These are phyloP conservation scores for Citrus australasica DNA, from an alignment of 345 rosid species.

Conservation along the genomic window DNA sequence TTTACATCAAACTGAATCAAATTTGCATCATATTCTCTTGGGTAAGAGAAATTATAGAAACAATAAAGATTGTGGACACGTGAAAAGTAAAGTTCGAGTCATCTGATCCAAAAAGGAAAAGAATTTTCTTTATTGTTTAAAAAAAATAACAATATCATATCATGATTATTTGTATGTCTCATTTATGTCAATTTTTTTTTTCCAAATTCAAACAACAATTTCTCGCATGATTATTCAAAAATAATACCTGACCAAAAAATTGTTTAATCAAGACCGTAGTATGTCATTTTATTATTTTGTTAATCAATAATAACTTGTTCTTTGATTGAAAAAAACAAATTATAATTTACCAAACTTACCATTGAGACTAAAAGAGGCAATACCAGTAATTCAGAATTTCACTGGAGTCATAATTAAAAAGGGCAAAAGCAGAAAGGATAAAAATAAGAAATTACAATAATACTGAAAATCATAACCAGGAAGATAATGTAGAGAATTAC, in stretches of 20 bases:
- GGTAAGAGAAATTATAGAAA: neutral
- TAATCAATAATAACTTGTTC: too few species aligned
- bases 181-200: too few species aligned
- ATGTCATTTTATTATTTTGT: too few species aligned
- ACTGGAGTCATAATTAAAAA: neutral
- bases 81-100: neutral
- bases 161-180: too few species aligned
- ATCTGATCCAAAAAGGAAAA: neutral
- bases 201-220: too few species aligned
- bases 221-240: too few species aligned
- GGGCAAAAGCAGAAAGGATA: neutral
- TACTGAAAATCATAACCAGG: neutral
- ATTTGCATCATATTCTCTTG: neutral
- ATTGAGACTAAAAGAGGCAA: neutral
- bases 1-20: neutral
- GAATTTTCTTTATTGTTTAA: fast-evolving
- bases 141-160: too few species aligned
- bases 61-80: neutral
- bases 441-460: neutral
- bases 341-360: neutral
- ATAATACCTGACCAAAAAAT: too few species aligned
- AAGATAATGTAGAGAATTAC: slow-evolving; percentile 14
- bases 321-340: too few species aligned
- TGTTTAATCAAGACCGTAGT: too few species aligned
- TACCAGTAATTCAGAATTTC: neutral